Base-by-base conservation (phyloP, 352 stramenopile species). In the Phytopythium helicoides region DNA sequence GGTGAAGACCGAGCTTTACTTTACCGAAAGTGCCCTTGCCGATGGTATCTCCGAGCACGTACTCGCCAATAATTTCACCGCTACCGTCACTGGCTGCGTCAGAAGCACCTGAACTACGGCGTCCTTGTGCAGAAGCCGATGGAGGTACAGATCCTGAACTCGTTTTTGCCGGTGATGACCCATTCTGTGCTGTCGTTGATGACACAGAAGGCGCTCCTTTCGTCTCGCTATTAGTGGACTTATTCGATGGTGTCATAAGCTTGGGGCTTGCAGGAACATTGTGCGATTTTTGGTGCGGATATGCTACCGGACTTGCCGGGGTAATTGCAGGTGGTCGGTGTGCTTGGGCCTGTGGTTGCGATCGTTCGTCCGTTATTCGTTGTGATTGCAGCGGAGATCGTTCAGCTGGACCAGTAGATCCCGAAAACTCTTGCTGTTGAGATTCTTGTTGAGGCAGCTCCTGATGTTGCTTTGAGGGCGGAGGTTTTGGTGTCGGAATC, bases 1-100 rank as follows among this genome's bases (percentile, higher is more conserved):
- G 58, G 49, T 98, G 90, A 25, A 87, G 63, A 9, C 84, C 93
- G 23, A 93, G 56, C 23, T 93, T 95, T 23, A 98, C 93, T 60
- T 97, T 96, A 21, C 93, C 93, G 61, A 98, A 98, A 2, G 93
- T 97, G 21, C 93, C 93, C 60, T 97, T 87, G 23, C 93, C 93
- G 53, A 98, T 86, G n/a, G 89, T 97, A 55, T 96, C 90, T 16
- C 91, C 88, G 2, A 98, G 58, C 2, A 94, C 69, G 56, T 97
- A 98, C 41, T 96, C 71, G n/a, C 90, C 92, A 6, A 97, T 60
- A 21, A 81, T 59, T 31, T 87, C 69, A 9, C 73, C 71, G 11
- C 52, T 66, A 12, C 23, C 49, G 35, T 68, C 60, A 51, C 48
- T 52, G 38, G 6, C 48, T 45, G 23, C 52, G 10, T 37, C 44